These are phyloP conservation scores for Penicillium psychrofluorescens DNA, from an alignment of 495 filamentous ascomycete genomes.

Conservation along the genomic window DNA sequence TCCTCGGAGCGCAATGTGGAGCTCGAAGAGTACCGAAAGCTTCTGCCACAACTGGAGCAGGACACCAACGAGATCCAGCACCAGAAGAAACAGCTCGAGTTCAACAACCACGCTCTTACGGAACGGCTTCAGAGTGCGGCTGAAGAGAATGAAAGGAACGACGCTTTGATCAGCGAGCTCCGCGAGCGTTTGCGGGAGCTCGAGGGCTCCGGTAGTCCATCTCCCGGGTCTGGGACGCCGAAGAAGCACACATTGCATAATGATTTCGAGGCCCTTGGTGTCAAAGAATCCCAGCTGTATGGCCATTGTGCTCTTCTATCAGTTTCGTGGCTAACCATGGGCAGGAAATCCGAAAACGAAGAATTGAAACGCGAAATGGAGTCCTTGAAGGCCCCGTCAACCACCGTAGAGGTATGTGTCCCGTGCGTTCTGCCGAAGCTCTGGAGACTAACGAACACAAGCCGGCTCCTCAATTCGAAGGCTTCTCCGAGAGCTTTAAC, in stretches of 20 bases:
- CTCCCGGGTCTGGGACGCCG: slow-evolving; percentile 33
- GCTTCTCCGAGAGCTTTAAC: slow-evolving; percentile 31
- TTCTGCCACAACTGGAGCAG: slow-evolving; percentile 53
- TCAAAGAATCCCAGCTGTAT: slow-evolving; percentile 35
- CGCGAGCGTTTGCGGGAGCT: slow-evolving; percentile 45
- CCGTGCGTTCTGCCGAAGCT: background rate
- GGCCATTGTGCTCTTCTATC: slow-evolving; percentile 2
- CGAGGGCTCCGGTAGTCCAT: slow-evolving; percentile 36
- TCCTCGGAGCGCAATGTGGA: slow-evolving; percentile 44
- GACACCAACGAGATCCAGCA: slow-evolving; percentile 53
- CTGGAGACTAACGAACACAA: slow-evolving; percentile 11
- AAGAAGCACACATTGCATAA: slow-evolving; percentile 38
- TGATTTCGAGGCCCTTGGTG: slow-evolving; percentile 38
- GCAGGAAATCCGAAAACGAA: slow-evolving; percentile 37
- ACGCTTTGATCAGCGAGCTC: slow-evolving; percentile 48
- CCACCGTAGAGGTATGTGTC: slow-evolving; percentile 12
- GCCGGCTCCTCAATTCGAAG: slow-evolving; percentile 22
- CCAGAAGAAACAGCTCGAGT: slow-evolving; percentile 48
- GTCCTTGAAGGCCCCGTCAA: slow-evolving; percentile 24
- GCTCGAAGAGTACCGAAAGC: slow-evolving; percentile 51
- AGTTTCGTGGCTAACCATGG: slow-evolving; percentile 8
- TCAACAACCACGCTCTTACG: slow-evolving; percentile 49
- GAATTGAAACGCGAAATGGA: slow-evolving; percentile 36
- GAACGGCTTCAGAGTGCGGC: slow-evolving; percentile 46
- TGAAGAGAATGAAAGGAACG: slow-evolving; percentile 48